Conservation (phyloP, 345 rosid species). For the Eucalyptus cloeziana region DNA sequence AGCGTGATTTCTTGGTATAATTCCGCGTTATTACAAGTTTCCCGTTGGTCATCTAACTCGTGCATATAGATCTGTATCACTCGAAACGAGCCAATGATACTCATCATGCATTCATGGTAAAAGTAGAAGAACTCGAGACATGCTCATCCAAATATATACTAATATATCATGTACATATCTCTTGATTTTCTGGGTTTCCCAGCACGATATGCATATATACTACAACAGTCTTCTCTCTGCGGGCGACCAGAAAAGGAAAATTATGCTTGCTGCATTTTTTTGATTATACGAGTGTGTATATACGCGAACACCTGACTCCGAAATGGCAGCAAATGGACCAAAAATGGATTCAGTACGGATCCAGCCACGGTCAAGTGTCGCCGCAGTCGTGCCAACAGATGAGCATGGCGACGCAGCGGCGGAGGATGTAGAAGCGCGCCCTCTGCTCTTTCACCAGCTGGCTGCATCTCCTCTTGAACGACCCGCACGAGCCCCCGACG, state of each 20-base stretch:
- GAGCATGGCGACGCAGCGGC: conserved; percentile 8
- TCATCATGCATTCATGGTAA: neutral
- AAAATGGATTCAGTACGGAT: neutral
- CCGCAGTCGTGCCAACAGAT: neutral
- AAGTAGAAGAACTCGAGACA: neutral
- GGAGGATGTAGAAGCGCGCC: conserved; percentile 8
- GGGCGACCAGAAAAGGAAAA: neutral
- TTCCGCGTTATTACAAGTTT: neutral
- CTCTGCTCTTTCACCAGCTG: conserved; percentile 2
- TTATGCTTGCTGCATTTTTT: neutral
- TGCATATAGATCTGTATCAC: neutral
- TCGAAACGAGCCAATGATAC: neutral
- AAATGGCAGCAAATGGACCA: neutral
- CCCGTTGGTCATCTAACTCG: neutral
- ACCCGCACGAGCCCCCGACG: neutral
- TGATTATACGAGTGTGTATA: neutral
- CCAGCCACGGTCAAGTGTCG: neutral
- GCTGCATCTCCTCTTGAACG: conserved; percentile 1
- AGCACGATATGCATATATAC: neutral
- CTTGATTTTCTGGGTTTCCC: neutral
- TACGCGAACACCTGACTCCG: neutral
- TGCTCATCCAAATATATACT: neutral
- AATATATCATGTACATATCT: neutral
- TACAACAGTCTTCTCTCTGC: neutral
- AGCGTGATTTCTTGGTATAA: neutral